Percentiles rank a stretch among this genome's conserved stretches.
These are phyloP conservation scores for Claviceps sp. DNA, from an alignment of 2,329 filamentous ascomycete species.

Conservation along the genomic window DNA sequence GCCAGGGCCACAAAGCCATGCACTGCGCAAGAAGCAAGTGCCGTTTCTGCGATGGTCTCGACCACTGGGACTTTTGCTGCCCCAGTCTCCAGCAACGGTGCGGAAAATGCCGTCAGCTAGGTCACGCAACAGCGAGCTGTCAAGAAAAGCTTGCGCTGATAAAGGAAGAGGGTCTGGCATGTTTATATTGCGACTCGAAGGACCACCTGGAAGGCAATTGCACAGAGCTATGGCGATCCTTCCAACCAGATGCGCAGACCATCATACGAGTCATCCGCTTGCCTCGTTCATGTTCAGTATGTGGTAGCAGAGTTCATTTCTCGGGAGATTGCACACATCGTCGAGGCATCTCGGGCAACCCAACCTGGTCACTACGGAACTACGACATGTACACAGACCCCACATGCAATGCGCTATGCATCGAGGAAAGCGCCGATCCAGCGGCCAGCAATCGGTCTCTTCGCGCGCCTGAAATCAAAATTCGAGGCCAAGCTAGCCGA, in stretches of 20 bases:
- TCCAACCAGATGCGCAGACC: conserved; percentile 25
- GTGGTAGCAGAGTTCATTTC: conserved; percentile 41
- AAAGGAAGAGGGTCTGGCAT: conserved; percentile 41
- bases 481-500: conserved; percentile 20
- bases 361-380: conserved; percentile 41
- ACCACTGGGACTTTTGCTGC: conserved; percentile 38
- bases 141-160: conserved; percentile 39
- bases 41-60: conserved; percentile 29
- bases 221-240: conserved; percentile 47
- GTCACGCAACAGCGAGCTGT: conserved; percentile 41
- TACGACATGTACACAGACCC: conserved; percentile 35
- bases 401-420: conserved; percentile 24
- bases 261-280: conserved; percentile 36
- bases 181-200: conserved; percentile 43
- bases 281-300: conserved; percentile 40
- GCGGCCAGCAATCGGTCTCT: conserved; percentile 12
- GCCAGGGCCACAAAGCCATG: conserved; percentile 29
- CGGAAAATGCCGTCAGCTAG: conserved; percentile 47
- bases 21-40: conserved; percentile 35
- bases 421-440: conserved; percentile 19
- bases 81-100: conserved; percentile 36
- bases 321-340: conserved; percentile 37
- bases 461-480: conserved; percentile 17
- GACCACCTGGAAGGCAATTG: conserved; percentile 49
- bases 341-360: conserved; percentile 14